These are phyloP conservation scores for Andrographis paniculata DNA, from an alignment of 305 asterid genomes.

Conservation along the genomic window DNA sequence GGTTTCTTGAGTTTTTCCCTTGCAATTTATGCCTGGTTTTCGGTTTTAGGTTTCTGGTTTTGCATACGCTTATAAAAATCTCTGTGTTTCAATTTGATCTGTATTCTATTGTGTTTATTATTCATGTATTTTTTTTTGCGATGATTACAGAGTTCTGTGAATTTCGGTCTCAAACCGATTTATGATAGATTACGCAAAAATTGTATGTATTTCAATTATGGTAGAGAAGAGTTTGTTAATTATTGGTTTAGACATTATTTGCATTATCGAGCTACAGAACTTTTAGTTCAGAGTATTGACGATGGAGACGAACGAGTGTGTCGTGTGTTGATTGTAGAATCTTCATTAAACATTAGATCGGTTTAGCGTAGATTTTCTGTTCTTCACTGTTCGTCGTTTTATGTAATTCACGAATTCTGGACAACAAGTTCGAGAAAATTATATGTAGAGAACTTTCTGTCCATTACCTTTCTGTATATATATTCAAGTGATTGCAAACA, in stretches of 20 bases:
- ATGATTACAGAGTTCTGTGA: not conserved
- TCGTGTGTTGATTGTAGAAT: too few relatives aligned
- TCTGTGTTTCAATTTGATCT: not conserved
- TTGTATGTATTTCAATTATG: not conserved
- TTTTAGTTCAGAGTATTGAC: not conserved
- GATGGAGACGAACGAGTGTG: not conserved
- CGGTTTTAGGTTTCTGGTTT: not conserved
- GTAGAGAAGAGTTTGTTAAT: not conserved
- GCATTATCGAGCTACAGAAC: not conserved
- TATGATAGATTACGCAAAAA: too few relatives aligned
- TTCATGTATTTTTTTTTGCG: not conserved
- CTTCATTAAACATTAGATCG: not conserved
- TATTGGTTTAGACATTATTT: not conserved
- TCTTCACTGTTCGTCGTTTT: not conserved
- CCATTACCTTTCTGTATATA: too few relatives aligned
- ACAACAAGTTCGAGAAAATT: too few relatives aligned
- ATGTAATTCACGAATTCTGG: too few relatives aligned
- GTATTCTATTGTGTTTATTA: not conserved
- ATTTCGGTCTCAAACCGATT: too few relatives aligned
- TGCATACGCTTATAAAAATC: not conserved
- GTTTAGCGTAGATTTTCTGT: not conserved
- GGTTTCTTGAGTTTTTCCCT: not conserved
- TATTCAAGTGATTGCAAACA: too few relatives aligned
- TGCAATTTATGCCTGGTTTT: not conserved
- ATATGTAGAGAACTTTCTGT: too few relatives aligned